phyloP scores from a whole-genome alignment of 129 eudicot genomes.

The Chrysanthemum makinoi region DNA sequence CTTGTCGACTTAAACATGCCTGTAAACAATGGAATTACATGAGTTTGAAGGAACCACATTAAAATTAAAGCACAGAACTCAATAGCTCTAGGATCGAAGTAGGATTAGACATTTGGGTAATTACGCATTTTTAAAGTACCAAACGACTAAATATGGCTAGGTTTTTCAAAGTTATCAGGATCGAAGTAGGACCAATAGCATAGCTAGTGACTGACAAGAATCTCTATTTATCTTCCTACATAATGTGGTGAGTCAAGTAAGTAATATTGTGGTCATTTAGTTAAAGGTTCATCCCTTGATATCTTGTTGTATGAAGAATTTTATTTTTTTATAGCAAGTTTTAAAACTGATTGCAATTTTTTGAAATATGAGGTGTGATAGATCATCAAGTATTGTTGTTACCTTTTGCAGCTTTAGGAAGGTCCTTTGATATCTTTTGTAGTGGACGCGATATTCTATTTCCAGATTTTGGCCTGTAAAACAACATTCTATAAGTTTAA shows the following conservation, averaged over 20 bases:
- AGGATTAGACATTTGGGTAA: neutral
- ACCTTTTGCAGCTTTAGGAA: slow-evolving; percentile 49
- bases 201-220: too few species aligned
- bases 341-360: too few species aligned
- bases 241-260: too few species aligned
- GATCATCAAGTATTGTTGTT: slow-evolving; percentile 6
- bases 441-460: slow-evolving; percentile 32
- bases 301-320: too few species aligned
- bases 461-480: slow-evolving; percentile 50
- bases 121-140: neutral
- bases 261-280: too few species aligned
- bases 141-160: too few species aligned
- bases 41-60: neutral
- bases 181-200: too few species aligned
- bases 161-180: too few species aligned
- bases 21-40: slow-evolving; percentile 30
- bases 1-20: slow-evolving; percentile 56
- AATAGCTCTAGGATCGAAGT: neutral
- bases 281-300: too few species aligned
- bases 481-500: neutral
- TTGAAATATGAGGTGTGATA: neutral
- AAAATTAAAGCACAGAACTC: neutral
- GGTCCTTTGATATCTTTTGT: slow-evolving; percentile 37
- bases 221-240: too few species aligned
- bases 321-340: too few species aligned